Base-by-base conservation (phyloP, 495 filamentous ascomycete genomes). In the Tetracladium setigerum region DNA sequence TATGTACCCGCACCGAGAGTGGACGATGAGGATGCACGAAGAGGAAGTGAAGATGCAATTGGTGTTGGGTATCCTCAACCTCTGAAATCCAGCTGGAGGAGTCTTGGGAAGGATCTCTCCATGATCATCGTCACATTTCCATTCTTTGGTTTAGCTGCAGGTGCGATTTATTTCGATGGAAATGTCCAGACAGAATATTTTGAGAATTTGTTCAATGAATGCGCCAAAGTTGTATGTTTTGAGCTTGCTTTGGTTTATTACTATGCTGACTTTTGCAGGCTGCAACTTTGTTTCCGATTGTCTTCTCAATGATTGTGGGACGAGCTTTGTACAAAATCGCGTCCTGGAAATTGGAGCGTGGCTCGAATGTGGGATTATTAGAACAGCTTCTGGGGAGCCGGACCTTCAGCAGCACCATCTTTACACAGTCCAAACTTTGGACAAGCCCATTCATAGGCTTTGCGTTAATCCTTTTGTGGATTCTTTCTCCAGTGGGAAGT, bases 271-370 rank as follows among this genome's bases (percentile, higher is more conserved):
- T 17, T 34, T 41, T 27, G 17, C 18, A 57, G 54, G 46, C 50
- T 27, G 48, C 50, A 27, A 57, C 54, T 5, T 3, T 57, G 8
- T 57, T 57, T 32, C 54, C 54, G 34, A 49, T 57, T 22, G 22
- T 39, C 12, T 57, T 57, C 27, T 41, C 50, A 11, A 46, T 46
- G 12, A 35, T 49, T 42, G 37, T 41, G 27, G 54, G 54, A 36
- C 38, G 54, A 40, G 32, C 35, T 2, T 36, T 42, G 24, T 22
- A 46, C 22, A 56, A 52, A 35, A 1, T 53, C 22, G 49, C 54
- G 17, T 45, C 49, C 9, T 56, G 46, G 44, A 49, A 56, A 13
- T 18, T 53, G n/a, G 54, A 56, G 27, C 38, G 22, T 12, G 54
- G 54, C 2, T 33, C 49, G 4, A 45, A 45, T 13, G 34, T 56